A percentile compares a stretch with the other conserved stretches of the same genome.
phyloP scores from a whole-genome alignment of 2,329 filamentous ascomycete species.

The Stachybotrys echinatus region DNA sequence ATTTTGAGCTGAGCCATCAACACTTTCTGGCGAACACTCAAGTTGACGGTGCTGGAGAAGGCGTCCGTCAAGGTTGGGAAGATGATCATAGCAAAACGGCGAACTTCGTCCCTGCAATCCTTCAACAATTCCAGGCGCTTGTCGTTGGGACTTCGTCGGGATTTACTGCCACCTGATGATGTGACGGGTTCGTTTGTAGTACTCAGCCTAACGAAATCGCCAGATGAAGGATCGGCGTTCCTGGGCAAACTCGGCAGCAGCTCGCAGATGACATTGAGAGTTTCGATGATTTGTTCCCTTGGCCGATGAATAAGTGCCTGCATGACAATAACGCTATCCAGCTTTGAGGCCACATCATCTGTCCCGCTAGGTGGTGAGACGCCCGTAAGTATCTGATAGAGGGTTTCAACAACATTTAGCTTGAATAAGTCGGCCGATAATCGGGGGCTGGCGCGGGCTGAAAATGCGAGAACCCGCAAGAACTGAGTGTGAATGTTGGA shows the following conservation, averaged over 20 bases:
- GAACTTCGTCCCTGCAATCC: slow-evolving; percentile 79
- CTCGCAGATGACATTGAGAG: slow-evolving; percentile 95
- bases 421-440: slow-evolving; percentile 88
- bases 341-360: slow-evolving; percentile 74
- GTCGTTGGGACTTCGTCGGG: slow-evolving; percentile 56
- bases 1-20: slow-evolving; percentile 95
- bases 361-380: slow-evolving; percentile 81
- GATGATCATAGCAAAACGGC: slow-evolving; percentile 86
- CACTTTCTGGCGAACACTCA: slow-evolving; percentile 91
- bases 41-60: slow-evolving; percentile 95
- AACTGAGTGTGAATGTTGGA: slow-evolving; percentile 96
- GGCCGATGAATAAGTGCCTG: slow-evolving; percentile 94
- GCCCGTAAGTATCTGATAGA: slow-evolving; percentile 95
- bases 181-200: slow-evolving; percentile 32
- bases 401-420: slow-evolving; percentile 93
- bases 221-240: slow-evolving; percentile 36
- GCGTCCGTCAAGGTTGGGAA: slow-evolving; percentile 94
- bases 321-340: slow-evolving; percentile 98
- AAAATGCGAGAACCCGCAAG: slow-evolving; percentile 83
- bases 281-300: slow-evolving; percentile 93
- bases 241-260: slow-evolving; percentile 71
- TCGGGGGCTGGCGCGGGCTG: slow-evolving; percentile 79
- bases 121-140: slow-evolving; percentile 77
- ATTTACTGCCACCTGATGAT: slow-evolving; percentile 24
- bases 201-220: slow-evolving; percentile 39